Evolutionary conservation across 768 basidiomycete species (phyloP).

Genomic region (Sarcomyxa edulis): DNA sequence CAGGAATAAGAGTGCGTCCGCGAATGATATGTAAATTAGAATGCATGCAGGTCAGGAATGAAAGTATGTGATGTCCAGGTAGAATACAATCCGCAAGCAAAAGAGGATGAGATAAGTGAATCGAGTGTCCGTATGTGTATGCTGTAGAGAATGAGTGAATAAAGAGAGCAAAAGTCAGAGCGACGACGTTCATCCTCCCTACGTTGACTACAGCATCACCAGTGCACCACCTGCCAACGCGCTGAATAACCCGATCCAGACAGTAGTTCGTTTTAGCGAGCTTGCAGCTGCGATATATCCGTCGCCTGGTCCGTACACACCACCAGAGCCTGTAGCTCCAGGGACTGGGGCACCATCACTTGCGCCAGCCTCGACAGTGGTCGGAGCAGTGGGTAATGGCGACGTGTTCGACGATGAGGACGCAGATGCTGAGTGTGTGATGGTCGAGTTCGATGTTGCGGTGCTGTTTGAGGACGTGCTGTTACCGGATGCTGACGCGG

Average conservation of each 20-base stretch:
- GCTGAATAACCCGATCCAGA: slow-evolving; percentile 38
- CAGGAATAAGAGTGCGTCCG: no score
- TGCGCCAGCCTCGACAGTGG: slow-evolving; percentile 50
- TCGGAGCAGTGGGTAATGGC: slow-evolving; percentile 57
- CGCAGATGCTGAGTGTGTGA: slow-evolving; percentile 9
- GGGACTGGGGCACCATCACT: slow-evolving; percentile 57
- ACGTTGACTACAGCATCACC: slow-evolving; percentile 40
- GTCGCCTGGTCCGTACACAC: slow-evolving; percentile 65
- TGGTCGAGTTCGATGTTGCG: slow-evolving; percentile 7
- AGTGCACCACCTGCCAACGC: slow-evolving; percentile 45
- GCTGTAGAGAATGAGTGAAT: no score
- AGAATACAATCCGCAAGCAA: no score
- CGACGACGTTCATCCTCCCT: no score
- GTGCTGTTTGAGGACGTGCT: slow-evolving; percentile 14
- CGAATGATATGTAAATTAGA: no score
- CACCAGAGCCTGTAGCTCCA: slow-evolving; percentile 39
- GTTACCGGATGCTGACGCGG: slow-evolving; percentile 15
- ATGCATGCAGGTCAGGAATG: no score
- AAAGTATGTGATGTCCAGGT: no score
- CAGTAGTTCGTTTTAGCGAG: slow-evolving; percentile 37
- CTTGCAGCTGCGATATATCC: slow-evolving; percentile 55
- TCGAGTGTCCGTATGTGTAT: no score
- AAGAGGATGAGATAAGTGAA: no score
- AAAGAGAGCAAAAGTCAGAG: no score
- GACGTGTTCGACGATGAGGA: slow-evolving; percentile 34